Base-by-base conservation (phyloP, 306 rosid genomes). In the Vigna trinervia region DNA sequence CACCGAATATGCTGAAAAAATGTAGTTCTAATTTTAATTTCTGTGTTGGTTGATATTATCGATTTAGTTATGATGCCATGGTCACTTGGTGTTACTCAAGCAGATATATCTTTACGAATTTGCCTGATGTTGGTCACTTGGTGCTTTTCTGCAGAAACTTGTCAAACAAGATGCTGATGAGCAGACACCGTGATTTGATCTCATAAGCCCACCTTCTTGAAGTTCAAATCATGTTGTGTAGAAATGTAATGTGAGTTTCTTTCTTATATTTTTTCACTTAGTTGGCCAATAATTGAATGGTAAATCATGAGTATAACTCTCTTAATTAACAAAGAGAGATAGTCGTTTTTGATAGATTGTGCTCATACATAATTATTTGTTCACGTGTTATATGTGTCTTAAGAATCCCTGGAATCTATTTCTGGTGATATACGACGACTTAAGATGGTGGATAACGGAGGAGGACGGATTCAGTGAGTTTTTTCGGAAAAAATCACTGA, bases 121-220 rank as follows among this genome's bases (percentile, higher is more conserved):
- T n/a, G 38, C 51, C 75, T 66, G 39, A 81, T 34, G 6, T 53
- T 53, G 28, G 28, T 19, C 28, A 53, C 59, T 8, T 47, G 47
- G 14, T 4, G 3, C 57, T 75, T 48, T 54, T 74, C 19, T 75
- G 86, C 88, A 87, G 97, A 88, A 92, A 84, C 75, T 81, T 12
- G 82, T 83, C 28, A 69, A 69, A 77, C 83, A 70, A 28, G 85
- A 61, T 6, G 76, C 88, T 75, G 83, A 56, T 0, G 89, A 88
- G 85, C 73, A 81, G 80, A 83, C 80, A 48, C 71, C 85, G 11
- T 85, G 89, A 85, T 60, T 67, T 48, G 38, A 75, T 68, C 46
- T 15, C 63, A 39, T 12, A 61, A 41, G 71, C 23, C 14, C 52
- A 13, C 69, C 36, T 56, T 58, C 26, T 56, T 65, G 15, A 34